A percentile compares a stretch with the other conserved stretches of the same genome.
phyloP scores from a whole-genome alignment of 345 rosid species.

The Brassica incana region DNA sequence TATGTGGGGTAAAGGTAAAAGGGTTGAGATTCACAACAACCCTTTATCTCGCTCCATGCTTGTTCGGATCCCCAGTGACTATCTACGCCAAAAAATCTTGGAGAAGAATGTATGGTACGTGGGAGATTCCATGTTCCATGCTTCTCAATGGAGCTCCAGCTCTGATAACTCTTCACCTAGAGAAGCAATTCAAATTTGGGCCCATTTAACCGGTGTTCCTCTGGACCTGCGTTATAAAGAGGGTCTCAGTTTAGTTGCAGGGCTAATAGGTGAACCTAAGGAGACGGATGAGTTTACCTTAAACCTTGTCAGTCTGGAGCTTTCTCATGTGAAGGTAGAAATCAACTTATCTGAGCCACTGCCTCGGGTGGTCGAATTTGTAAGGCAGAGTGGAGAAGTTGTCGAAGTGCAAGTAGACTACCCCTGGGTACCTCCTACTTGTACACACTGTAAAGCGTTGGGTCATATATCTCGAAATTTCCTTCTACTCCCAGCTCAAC shows the following conservation, averaged over 20 bases:
- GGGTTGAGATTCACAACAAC: neutral
- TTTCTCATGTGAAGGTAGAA: neutral
- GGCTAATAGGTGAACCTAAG: no score
- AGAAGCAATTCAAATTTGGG: neutral
- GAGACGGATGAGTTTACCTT: neutral
- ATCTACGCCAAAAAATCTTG: neutral
- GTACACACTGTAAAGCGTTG: neutral
- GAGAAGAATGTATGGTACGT: neutral
- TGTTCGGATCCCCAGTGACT: neutral
- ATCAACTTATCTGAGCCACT: neutral
- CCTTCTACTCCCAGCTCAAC: neutral
- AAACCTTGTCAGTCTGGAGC: neutral
- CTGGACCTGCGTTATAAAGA: neutral
- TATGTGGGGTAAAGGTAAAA: neutral
- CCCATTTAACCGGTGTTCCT: neutral
- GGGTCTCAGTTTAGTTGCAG: neutral
- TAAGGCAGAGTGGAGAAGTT: neutral
- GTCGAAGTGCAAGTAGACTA: neutral
- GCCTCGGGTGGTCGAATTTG: neutral
- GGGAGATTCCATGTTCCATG: neutral
- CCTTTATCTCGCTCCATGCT: neutral
- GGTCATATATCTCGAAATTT: neutral
- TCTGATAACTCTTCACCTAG: neutral
- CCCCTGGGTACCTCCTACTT: neutral
- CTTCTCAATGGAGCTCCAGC: neutral